Conservation (phyloP, 306 rosid species). For the Pterocarpus santalinus region DNA sequence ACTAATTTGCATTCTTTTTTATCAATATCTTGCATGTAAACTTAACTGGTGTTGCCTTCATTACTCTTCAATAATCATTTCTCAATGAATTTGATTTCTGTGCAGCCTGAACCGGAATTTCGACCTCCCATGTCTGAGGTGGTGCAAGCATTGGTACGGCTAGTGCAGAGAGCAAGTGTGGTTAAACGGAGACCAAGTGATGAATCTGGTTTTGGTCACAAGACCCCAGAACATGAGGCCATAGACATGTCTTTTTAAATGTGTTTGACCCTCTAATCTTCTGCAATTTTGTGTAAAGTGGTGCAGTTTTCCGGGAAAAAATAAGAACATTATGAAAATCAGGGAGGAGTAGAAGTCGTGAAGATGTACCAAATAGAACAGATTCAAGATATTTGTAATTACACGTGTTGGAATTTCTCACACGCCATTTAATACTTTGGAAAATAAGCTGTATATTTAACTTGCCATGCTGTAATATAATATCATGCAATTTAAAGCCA, state of each 20-base stretch:
- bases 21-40: background rate
- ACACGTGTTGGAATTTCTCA: conserved; percentile 48
- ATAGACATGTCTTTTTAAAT: conserved; percentile 72
- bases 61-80: background rate
- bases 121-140: conserved; percentile 99
- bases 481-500: conserved; percentile 44
- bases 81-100: conserved; percentile 10
- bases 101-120: conserved; percentile 90
- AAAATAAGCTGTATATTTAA: conserved; percentile 58
- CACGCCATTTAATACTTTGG: conserved; percentile 46
- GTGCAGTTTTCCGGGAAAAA: conserved; percentile 37
- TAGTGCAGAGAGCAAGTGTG: conserved; percentile 91
- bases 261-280: conserved; percentile 31
- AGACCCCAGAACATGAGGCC: conserved; percentile 84
- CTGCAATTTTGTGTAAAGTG: conserved; percentile 58
- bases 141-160: conserved; percentile 90
- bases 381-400: conserved; percentile 57
- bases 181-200: conserved; percentile 90
- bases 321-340: conserved; percentile 39
- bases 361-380: conserved; percentile 30
- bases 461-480: conserved; percentile 44
- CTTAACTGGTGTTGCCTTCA: background rate
- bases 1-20: background rate
- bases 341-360: conserved; percentile 43
- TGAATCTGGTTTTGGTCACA: conserved; percentile 77